Conservation (phyloP, 192 early-diverging fungal species). For the Blastocladiella britannica region DNA sequence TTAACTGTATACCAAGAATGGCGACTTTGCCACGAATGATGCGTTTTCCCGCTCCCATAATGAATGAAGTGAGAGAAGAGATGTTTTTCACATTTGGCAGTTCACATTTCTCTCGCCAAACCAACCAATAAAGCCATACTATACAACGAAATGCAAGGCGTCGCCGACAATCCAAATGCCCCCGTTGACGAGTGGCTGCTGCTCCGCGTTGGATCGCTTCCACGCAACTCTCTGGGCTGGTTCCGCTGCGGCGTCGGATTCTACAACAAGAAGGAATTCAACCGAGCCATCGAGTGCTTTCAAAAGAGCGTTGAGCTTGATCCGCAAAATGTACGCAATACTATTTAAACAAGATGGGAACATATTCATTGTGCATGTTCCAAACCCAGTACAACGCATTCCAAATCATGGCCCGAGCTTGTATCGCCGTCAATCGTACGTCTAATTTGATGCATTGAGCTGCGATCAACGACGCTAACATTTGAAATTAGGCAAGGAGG, state of each 20-base stretch:
- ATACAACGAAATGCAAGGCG: too few relatives aligned
- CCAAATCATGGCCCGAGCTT: slow-evolving; percentile 38
- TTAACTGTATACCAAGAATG: too few relatives aligned
- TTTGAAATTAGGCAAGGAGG: slow-evolving; percentile 25
- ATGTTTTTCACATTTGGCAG: too few relatives aligned
- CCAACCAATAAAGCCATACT: too few relatives aligned
- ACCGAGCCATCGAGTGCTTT: slow-evolving; percentile 34
- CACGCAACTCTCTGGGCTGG: slow-evolving; percentile 37
- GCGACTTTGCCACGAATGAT: too few relatives aligned
- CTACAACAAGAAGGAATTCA: slow-evolving; percentile 41
- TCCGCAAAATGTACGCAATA: slow-evolving; percentile 28
- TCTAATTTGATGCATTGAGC: too few relatives aligned
- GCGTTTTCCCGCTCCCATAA: too few relatives aligned
- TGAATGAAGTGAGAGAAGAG: too few relatives aligned
- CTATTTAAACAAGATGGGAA: neutral
- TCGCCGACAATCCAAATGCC: too few relatives aligned
- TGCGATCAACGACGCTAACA: neutral
- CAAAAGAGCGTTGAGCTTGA: slow-evolving; percentile 33
- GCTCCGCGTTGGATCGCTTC: slow-evolving; percentile 25
- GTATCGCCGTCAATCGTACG: slow-evolving; percentile 35
- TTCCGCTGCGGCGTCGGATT: slow-evolving; percentile 38
- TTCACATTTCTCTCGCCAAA: too few relatives aligned
- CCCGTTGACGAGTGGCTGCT: slow-evolving; percentile 24
- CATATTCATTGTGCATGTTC: too few relatives aligned
- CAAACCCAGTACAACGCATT: slow-evolving; percentile 32